Evolutionary conservation across 2,329 filamentous ascomycete species (phyloP).

Genomic region (Ophiostoma quercus): DNA sequence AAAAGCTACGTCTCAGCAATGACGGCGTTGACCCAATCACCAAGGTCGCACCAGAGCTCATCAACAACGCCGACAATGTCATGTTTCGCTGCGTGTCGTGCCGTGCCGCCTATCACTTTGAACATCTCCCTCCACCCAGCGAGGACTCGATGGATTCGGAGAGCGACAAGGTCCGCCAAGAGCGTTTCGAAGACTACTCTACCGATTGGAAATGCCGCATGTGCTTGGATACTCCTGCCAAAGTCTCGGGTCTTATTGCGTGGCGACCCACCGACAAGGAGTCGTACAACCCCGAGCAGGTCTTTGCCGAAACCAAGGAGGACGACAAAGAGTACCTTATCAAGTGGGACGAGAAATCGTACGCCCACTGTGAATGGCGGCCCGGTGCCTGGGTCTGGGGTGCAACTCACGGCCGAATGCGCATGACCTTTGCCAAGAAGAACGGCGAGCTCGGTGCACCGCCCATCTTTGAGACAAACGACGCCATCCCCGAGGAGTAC

Average conservation of each 20-base stretch:
- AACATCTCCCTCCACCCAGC: constrained; percentile 63
- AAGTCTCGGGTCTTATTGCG: constrained; percentile 74
- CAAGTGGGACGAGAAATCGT: constrained; percentile 78
- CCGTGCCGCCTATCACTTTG: constrained; percentile 73
- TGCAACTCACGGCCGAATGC: constrained; percentile 56
- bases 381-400: constrained; percentile 86
- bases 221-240: constrained; percentile 57
- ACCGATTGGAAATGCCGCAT: constrained; percentile 74
- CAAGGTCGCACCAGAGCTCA: constrained; percentile 52
- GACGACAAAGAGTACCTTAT: constrained; percentile 88
- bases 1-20: constrained; percentile 75
- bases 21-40: constrained; percentile 71
- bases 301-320: constrained; percentile 55
- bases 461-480: constrained; percentile 64
- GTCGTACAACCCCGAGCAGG: constrained; percentile 46
- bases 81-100: constrained; percentile 80
- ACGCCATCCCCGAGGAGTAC: constrained; percentile 84
- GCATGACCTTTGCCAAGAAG: constrained; percentile 69
- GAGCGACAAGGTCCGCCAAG: constrained; percentile 43
- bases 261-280: constrained; percentile 70
- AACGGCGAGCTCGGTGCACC: constrained; percentile 53
- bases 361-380: constrained; percentile 80
- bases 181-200: constrained; percentile 67
- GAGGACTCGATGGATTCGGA: constrained; percentile 29
- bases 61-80: constrained; percentile 72